Conservation (phyloP, 2,329 filamentous ascomycete genomes). For the Penicillium fuscoglaucum region DNA sequence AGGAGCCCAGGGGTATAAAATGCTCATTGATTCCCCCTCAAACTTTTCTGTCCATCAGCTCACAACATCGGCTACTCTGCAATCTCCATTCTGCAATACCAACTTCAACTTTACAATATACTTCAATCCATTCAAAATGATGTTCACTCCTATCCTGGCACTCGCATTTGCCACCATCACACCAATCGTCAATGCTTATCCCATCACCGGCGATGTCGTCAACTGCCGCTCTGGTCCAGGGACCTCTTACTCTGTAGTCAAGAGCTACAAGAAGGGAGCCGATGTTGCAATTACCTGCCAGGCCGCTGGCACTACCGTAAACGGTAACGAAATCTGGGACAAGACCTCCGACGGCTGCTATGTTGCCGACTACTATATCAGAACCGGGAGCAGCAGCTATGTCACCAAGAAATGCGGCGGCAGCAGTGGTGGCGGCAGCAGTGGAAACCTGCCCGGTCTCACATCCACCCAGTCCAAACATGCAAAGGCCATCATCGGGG, state of each 20-base stretch:
- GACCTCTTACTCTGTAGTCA: slow-evolving; percentile 18
- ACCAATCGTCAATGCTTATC: slow-evolving; percentile 15
- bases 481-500: slow-evolving; percentile 21
- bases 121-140: slow-evolving; percentile 6
- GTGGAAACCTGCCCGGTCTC: slow-evolving; percentile 19
- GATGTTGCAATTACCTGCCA: slow-evolving; percentile 20
- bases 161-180: slow-evolving; percentile 6
- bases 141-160: slow-evolving; percentile 8
- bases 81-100: background rate
- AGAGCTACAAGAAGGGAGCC: slow-evolving; percentile 14
- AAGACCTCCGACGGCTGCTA: slow-evolving; percentile 24
- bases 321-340: slow-evolving; percentile 22
- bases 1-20: background rate
- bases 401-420: slow-evolving; percentile 17
- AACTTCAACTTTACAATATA: background rate
- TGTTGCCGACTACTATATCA: slow-evolving; percentile 22
- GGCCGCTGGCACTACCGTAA: slow-evolving; percentile 9
- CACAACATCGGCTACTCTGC: background rate
- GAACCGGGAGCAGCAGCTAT: slow-evolving; percentile 17
- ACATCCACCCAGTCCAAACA: slow-evolving; percentile 21
- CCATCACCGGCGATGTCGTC: slow-evolving; percentile 14
- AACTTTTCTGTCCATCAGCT: background rate
- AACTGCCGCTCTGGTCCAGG: slow-evolving; percentile 24
- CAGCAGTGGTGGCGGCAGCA: background rate
- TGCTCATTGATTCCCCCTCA: background rate